Conservation (phyloP, 352 stramenopile genomes). For the Phytopythium boreale region DNA sequence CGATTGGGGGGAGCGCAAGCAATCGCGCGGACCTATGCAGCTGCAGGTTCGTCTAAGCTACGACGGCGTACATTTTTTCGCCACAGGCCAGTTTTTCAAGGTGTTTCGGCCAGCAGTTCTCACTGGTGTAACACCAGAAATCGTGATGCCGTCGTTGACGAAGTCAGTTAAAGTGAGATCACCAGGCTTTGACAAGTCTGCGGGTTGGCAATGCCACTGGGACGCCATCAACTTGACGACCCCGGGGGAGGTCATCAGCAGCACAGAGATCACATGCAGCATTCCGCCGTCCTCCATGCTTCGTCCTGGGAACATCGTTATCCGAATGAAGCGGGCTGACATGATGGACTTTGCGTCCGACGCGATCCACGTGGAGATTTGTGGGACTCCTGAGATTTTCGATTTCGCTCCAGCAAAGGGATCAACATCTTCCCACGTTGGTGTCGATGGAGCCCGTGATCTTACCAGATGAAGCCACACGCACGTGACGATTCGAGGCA, state of each 20-base stretch:
- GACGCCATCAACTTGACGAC: slow-evolving; percentile 22
- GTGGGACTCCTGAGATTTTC: slow-evolving; percentile 27
- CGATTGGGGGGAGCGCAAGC: background rate
- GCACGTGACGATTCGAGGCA: slow-evolving; percentile 26
- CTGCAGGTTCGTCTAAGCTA: slow-evolving; percentile 30
- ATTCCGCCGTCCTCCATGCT: slow-evolving; percentile 10
- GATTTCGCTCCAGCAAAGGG: slow-evolving; percentile 24
- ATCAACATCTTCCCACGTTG: background rate
- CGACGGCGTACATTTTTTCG: slow-evolving; percentile 21
- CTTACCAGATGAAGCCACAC: background rate
- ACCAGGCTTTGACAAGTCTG: slow-evolving; percentile 15
- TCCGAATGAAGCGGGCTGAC: slow-evolving; percentile 18
- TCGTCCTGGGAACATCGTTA: slow-evolving; percentile 8
- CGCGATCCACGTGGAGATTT: slow-evolving; percentile 21
- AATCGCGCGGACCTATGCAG: background rate
- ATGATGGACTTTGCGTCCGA: slow-evolving; percentile 22
- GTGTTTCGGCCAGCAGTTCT: slow-evolving; percentile 20
- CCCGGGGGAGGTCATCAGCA: slow-evolving; percentile 18
- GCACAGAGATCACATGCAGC: slow-evolving; percentile 17
- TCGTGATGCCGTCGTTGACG: slow-evolving; percentile 24
- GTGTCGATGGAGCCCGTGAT: background rate
- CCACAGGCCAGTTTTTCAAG: slow-evolving; percentile 31
- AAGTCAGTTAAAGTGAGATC: slow-evolving; percentile 19
- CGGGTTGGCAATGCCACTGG: slow-evolving; percentile 28
- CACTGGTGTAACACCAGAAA: slow-evolving; percentile 13